Conservation (phyloP, 495 filamentous ascomycete species). For the Beverwykella pulmonaria region DNA sequence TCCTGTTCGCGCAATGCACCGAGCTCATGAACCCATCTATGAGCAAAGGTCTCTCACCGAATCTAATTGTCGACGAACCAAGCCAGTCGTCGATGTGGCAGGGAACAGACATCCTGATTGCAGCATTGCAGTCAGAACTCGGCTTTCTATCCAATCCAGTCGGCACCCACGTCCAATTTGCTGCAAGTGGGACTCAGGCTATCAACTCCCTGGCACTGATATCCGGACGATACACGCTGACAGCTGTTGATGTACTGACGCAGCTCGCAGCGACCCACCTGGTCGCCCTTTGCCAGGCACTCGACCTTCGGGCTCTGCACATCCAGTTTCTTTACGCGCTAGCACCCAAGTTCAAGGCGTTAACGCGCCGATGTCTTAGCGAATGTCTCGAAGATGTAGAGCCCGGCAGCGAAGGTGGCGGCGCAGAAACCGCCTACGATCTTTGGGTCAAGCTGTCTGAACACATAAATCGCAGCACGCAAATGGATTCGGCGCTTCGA, state of each 20-base stretch:
- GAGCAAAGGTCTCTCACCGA: constrained; percentile 34
- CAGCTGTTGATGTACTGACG: constrained; percentile 58
- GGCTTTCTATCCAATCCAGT: constrained; percentile 33
- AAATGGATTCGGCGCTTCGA: constrained; percentile 3
- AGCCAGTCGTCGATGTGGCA: constrained; percentile 28
- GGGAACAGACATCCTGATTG: constrained; percentile 31
- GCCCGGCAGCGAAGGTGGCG: constrained; percentile 1
- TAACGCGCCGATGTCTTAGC: constrained; percentile 12
- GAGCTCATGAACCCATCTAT: constrained; percentile 37
- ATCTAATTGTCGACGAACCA: constrained; percentile 33
- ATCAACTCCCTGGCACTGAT: constrained; percentile 37
- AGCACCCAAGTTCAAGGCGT: constrained; percentile 3
- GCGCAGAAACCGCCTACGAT: constrained; percentile 12
- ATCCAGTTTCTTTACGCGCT: constrained; percentile 11
- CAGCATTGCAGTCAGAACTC: constrained; percentile 37
- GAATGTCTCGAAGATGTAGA: constrained; percentile 1
- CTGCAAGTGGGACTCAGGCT: constrained; percentile 33
- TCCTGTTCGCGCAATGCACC: constrained; percentile 36
- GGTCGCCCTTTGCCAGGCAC: constrained; percentile 53
- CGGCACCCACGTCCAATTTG: constrained; percentile 26
- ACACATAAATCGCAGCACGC: constrained; percentile 4
- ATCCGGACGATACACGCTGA: constrained; percentile 56
- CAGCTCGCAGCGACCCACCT: constrained; percentile 57
- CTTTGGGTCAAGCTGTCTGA: constrained; percentile 13
- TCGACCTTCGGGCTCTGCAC: constrained; percentile 50